Evolutionary conservation across 306 rosid species (phyloP), one percentile per base, ranked within the genome.

Genomic region (Cyclanthera cordifolia): DNA sequence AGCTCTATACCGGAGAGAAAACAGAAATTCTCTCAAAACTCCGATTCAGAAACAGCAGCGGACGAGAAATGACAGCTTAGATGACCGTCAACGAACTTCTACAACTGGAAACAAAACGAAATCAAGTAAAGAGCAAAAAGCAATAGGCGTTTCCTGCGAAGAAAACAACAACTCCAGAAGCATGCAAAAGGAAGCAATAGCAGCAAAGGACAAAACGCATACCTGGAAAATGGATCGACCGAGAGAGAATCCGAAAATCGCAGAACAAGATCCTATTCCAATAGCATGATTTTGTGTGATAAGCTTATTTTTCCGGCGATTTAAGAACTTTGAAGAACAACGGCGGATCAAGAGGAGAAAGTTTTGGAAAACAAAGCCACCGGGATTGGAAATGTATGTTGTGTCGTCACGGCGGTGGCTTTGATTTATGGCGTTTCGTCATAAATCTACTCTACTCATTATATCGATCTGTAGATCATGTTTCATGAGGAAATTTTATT

Each of bases 11-110:
- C 71, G 41, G 19, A 66, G 20, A 25, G 19, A 28, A 32, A 15
- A 58, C 2, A 3, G 3, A 58, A 12, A 43, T 12, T 19, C 19
- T 24, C 53, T 24, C 7, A 27, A 16, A 47, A 66, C 9, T 46
- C 25, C 23, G 24, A 66, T 6, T 47, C 25, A 66, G 71, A 66
- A 65, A 41, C 21, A 23, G 39, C 43, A 8, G 55, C 23, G 25
- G 28, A 25, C 16, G 55, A 4, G 55, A 4, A 46, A 47, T 4
- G 55, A 2, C 11, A 74, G 45, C 5, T 76, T 77, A 72, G 82
- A 79, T 72, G 78, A 72, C 66, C 82, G 70, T 79, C 78, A 79
- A 82, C 74, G 66, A 74, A 80, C 79, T 58, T 67, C 71, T 47
- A 66, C 24, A 47, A 66, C 24, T 13, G 30, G 53, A 45, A 64